A percentile compares a stretch with the other conserved stretches of the same genome.
Evolutionary conservation across 75 land plant genomes (phyloP).

Genomic region (Selaginella moellendorffii): DNA sequence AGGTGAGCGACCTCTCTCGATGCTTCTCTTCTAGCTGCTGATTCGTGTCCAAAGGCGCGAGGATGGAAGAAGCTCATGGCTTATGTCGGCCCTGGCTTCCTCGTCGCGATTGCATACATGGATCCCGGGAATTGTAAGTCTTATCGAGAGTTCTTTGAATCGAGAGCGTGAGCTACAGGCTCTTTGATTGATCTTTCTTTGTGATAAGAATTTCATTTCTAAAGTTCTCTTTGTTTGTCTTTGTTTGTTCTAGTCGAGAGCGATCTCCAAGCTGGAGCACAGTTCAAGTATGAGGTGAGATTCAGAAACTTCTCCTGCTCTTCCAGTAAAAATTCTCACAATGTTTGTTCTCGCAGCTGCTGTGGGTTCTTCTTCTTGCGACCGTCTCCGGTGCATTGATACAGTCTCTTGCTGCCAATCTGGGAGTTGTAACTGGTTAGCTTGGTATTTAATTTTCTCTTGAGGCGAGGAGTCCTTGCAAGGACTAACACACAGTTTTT

Average conservation of each 20-base stretch:
- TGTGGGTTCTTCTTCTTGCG: slow-evolving; percentile 59
- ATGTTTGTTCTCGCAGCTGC: slow-evolving; percentile 25
- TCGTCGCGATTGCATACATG: slow-evolving; percentile 19
- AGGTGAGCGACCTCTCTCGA: no score
- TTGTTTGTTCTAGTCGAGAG: slow-evolving; percentile 2
- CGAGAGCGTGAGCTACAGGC: no score
- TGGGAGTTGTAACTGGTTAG: slow-evolving; percentile 68
- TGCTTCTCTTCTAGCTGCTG: no score
- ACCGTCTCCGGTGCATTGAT: slow-evolving; percentile 66
- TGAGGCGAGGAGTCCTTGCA: neutral
- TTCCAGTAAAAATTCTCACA: no score
- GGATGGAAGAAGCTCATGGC: no score
- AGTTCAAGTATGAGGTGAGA: slow-evolving; percentile 11
- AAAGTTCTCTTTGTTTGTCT: neutral
- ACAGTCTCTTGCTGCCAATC: slow-evolving; percentile 71
- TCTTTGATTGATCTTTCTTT: neutral
- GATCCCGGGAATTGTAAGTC: slow-evolving; percentile 22
- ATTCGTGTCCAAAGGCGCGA: slow-evolving; percentile 18
- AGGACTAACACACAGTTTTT: no score
- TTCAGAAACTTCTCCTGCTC: no score
- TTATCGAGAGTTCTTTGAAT: no score
- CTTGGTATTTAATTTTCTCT: neutral
- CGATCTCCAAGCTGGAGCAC: no score
- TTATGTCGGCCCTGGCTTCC: slow-evolving; percentile 17
- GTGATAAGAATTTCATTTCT: neutral